phyloP scores from a whole-genome alignment of 352 stramenopile species.

The Phytophthora hibernalis region DNA sequence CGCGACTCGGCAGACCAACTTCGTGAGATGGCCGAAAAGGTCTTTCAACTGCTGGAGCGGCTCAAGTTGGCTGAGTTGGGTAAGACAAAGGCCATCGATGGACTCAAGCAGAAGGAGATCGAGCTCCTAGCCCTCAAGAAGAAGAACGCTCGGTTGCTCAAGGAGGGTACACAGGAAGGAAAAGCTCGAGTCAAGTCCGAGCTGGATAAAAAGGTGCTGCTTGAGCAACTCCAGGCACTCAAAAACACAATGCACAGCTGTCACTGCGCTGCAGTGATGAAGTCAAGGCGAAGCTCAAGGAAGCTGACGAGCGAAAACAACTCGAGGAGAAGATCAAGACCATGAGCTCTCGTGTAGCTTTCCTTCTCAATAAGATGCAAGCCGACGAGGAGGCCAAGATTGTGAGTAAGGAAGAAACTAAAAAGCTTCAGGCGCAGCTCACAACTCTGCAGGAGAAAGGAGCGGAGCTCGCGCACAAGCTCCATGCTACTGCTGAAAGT shows the following conservation, averaged over 20 bases:
- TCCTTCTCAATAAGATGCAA: constrained; percentile 98
- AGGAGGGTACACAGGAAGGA: constrained; percentile 94
- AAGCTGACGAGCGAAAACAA: constrained; percentile 92
- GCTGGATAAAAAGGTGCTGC: constrained; percentile 93
- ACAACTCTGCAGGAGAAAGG: constrained; percentile 88
- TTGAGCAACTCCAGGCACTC: constrained; percentile 94
- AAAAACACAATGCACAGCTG: constrained; percentile 97
- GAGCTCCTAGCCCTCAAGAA: constrained; percentile 95
- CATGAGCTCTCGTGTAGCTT: constrained; percentile 92
- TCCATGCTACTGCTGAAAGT: constrained; percentile 91
- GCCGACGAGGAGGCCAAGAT: constrained; percentile 95
- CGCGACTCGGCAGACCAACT: constrained; percentile 95
- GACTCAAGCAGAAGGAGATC: constrained; percentile 94
- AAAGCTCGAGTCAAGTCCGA: constrained; percentile 94
- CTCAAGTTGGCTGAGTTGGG: constrained; percentile 96
- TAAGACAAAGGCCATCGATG: constrained; percentile 96
- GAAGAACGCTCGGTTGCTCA: constrained; percentile 93
- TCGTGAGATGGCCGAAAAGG: constrained; percentile 97
- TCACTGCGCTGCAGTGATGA: constrained; percentile 93
- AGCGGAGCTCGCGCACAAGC: constrained; percentile 90
- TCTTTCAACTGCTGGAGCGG: constrained; percentile 96
- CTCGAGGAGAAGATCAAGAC: constrained; percentile 95
- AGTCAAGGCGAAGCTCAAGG: constrained; percentile 93
- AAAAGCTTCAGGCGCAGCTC: constrained; percentile 95
- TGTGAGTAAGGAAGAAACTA: constrained; percentile 93